These are phyloP conservation scores for Phytophthora sansomeana DNA, from an alignment of 352 stramenopile species.

Conservation along the genomic window DNA sequence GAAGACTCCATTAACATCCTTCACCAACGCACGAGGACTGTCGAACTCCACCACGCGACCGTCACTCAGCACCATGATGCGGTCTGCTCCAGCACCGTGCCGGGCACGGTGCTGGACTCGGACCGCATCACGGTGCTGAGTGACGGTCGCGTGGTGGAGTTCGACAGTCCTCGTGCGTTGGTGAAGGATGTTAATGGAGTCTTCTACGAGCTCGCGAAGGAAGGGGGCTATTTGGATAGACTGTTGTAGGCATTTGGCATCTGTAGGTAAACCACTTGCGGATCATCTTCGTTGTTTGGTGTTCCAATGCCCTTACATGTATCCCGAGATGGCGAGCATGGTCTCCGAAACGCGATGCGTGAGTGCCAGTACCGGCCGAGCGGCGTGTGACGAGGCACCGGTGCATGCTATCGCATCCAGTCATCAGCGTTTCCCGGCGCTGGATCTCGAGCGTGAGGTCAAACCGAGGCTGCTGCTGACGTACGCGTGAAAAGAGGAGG, in stretches of 20 bases:
- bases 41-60: slow-evolving; percentile 89
- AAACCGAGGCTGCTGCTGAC: too few relatives aligned
- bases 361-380: background rate
- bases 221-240: slow-evolving; percentile 23
- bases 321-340: too few relatives aligned
- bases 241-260: slow-evolving; percentile 6
- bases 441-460: background rate
- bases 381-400: background rate
- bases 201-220: slow-evolving; percentile 21
- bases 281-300: too few relatives aligned
- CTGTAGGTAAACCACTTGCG: too few relatives aligned
- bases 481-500: too few relatives aligned
- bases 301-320: too few relatives aligned
- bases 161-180: slow-evolving; percentile 65
- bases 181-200: background rate
- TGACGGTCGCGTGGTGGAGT: slow-evolving; percentile 84
- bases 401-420: background rate
- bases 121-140: slow-evolving; percentile 89
- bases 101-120: slow-evolving; percentile 48
- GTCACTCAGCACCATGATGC: slow-evolving; percentile 88
- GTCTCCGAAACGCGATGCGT: slow-evolving; percentile 25
- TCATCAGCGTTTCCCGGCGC: background rate
- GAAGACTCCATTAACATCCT: background rate
- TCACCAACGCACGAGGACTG: slow-evolving; percentile 45
- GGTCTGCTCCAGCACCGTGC: slow-evolving; percentile 52